Base-by-base conservation (phyloP, 768 basidiomycete species). In the Russula brevipes region DNA sequence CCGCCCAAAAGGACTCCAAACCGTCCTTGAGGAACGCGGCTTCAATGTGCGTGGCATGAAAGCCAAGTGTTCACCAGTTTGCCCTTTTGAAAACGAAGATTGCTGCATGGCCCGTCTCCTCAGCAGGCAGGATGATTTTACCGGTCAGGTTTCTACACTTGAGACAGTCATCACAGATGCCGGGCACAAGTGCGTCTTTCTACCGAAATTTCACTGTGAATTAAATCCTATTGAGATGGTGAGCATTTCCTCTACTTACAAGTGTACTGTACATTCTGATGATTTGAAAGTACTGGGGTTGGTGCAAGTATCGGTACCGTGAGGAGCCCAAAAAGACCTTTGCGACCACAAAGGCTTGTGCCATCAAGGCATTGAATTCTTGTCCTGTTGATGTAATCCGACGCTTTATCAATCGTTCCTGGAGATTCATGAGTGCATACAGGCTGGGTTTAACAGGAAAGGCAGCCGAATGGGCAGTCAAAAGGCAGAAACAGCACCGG, bases 221-320 rank as follows among this genome's bases (percentile, higher is more conserved):
- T 33, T 57, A 2, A 57, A 57, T 46, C 44, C 33, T 0, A 57
- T 57, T 36, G 44, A 57, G 6, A 57, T 46, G 55, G 53, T 54
- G 17, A 3, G 39, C 14, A 10, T 42, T 8, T 39, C 11, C 11
- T 39, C 7, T 39, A 8, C 41, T 12, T 14, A 6, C 41, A 4
- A 1, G 5, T 42, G 14, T 42, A 4, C 11, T 14, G 4, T 14
- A 12, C 4, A 12, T 12, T 42, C 41, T 42, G 14, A 42, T 33
- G 0, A 17, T 16, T 17, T n/a, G n/a, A 31, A 7, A 10, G 30
- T 44, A 42, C 41, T 55, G 49, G 49, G 49, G 49, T 0, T 50
- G 30, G 31, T 50, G 49, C 17, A 50, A 50, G 16, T 16, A 50
- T 12, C 4, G 31, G 31, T 50, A 50, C 14, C 49, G 49, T 1